Evolutionary conservation across 345 rosid genomes (phyloP), one percentile per base, ranked within the genome.

Genomic region (Microcos paniculata): DNA sequence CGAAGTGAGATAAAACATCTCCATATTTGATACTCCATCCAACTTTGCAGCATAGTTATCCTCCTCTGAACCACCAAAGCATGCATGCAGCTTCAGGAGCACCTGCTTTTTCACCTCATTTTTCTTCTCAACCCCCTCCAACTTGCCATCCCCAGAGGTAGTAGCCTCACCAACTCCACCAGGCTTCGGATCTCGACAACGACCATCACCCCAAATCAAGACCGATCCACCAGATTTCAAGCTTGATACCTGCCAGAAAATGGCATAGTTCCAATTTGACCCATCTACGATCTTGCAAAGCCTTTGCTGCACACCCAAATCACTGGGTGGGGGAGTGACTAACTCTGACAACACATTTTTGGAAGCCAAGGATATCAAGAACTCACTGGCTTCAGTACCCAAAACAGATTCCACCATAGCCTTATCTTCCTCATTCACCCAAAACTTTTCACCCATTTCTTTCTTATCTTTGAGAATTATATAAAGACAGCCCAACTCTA

Each of bases 171-270:
- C 86, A 9, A 71, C 76, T 35, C 72, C 80, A 7, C 84, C 83
- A 81, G 33, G 73, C 64, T 80, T 85, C 8, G 80, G 67, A 68
- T 82, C 82, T 78, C 82, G 83, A 76, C 86, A 91, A 80, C 85
- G 86, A 18, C 99, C 99, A 80, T 93, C 98, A 28, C 97, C 97
- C 97, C 97, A 95, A 35, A 82, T 76, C 88, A 95, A 84, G 78
- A 88, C 74, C 24, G 87, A 78, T 38, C 90, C 98, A 18, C 92
- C 94, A 4, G 97, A 87, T 82, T 83, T 89, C 61, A 87, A 81
- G 73, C 81, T 82, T 0, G 87, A 84, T 2, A 83, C 89, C 16
- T 80, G 74, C 98, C 99, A 96, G 84, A 87, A 90, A 75, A 93
- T 82, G 3, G 89, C 91, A 63, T 96, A 91, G 68, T 87, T 93